Evolutionary conservation across 2,329 filamentous ascomycete genomes (phyloP), one percentile per base, ranked within the genome.

Genomic region (Lachnellula arida): DNA sequence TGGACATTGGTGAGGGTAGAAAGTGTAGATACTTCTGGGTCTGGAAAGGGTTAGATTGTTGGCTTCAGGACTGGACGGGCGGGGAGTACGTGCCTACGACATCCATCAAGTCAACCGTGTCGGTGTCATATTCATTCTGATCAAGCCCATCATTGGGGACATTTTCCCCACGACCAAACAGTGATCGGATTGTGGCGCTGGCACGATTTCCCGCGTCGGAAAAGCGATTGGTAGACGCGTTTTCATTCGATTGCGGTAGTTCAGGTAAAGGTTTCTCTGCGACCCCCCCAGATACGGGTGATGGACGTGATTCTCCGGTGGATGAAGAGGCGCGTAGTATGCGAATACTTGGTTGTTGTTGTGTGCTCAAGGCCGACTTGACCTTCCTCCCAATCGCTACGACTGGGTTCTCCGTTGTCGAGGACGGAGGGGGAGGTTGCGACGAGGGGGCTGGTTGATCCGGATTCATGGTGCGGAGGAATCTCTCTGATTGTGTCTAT

Each of bases 1-100:
- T 95, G 90, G 32, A 95, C 86, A 65, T 95, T 95, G 50, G 89
- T 95, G 11, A 95, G 79, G 8, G 89, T 93, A 0, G 89, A 91
- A 4, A 95, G 75, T 0, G 90, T 90, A 42, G 89, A 84, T 4
- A 95, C 85, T 73, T 95, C 89, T 43, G 90, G 89, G 65, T 95
- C 90, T 91, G 61, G 5, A 28, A 56, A 7, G 25, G 40, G 60
- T 75, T 54, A 71, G 61, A 57, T 22, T 46, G 32, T 1, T 53
- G 11, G 3, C 28, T 48, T 37, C 23, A 17, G 34, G n/a, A 17
- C 4, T 40, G 15, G 34, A 8, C 1, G 34, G 23, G 28, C 3
- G 4, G 22, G 22, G 22, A 23, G 25, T 51, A 71, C 80, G 58
- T 76, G 84, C 84, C 84, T 54, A 88, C 76, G 17, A 87, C 82